Evolutionary conservation across 768 basidiomycete genomes (phyloP).

Genomic region (Auricularia sp.): DNA sequence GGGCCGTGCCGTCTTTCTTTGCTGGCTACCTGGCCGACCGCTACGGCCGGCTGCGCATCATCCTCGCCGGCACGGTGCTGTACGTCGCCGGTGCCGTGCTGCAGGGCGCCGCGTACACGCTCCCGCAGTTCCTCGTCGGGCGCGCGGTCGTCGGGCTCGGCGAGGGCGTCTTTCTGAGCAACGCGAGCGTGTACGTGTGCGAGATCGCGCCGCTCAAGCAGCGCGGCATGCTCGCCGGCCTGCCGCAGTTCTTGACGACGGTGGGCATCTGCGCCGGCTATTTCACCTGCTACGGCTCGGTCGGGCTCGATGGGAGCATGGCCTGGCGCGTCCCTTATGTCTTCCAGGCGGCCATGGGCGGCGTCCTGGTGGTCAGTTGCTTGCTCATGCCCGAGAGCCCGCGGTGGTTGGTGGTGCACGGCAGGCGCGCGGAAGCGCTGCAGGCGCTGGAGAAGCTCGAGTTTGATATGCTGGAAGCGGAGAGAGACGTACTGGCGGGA

Average conservation of each 20-base stretch:
- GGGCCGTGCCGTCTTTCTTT: constrained; percentile 28
- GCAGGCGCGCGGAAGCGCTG: constrained; percentile 19
- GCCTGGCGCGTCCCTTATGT: constrained; percentile 32
- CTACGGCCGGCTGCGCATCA: constrained; percentile 37
- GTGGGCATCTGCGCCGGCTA: constrained; percentile 34
- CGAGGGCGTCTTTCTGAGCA: constrained; percentile 36
- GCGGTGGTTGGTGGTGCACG: constrained; percentile 31
- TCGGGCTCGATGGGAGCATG: constrained; percentile 19
- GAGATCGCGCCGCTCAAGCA: constrained; percentile 34
- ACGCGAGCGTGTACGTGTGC: constrained; percentile 27
- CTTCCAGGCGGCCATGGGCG: constrained; percentile 23
- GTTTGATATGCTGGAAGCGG: constrained; percentile 16
- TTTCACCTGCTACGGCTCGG: constrained; percentile 30
- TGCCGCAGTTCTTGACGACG: constrained; percentile 35
- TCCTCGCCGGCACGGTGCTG: constrained; percentile 32
- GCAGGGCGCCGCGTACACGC: constrained; percentile 23
- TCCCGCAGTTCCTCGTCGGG: constrained; percentile 30
- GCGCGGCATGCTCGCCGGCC: constrained; percentile 32
- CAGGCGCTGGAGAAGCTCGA: constrained; percentile 10
- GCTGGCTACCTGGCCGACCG: constrained; percentile 37
- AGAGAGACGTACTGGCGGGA: constrained; percentile 21
- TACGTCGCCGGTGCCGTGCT: constrained; percentile 34
- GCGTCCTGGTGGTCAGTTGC: constrained; percentile 20
- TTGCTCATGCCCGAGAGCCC: constrained; percentile 31
- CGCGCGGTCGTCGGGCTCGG: constrained; percentile 37